Percentiles rank a stretch among this genome's conserved stretches.
phyloP scores from a whole-genome alignment of 371 early-diverging fungal genomes.

The Zopfochytrium polystomum region DNA sequence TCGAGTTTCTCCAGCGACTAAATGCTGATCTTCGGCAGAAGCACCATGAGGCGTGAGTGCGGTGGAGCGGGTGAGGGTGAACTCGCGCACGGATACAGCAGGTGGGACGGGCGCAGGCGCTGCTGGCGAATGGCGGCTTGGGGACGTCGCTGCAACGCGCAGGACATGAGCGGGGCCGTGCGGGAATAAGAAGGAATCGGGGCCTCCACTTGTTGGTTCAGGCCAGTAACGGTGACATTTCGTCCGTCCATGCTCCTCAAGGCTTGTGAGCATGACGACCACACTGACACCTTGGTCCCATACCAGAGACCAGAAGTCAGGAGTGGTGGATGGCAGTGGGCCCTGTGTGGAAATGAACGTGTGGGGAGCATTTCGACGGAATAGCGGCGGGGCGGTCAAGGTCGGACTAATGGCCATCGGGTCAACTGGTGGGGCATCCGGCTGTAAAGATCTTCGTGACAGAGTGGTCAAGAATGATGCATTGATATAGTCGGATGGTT shows the following conservation, averaged over 20 bases:
- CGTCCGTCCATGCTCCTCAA: slow-evolving; percentile 70
- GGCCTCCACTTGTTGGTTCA: no score
- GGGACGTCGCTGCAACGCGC: no score
- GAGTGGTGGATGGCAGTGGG: slow-evolving; percentile 74
- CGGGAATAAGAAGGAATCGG: no score
- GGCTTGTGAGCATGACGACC: slow-evolving; percentile 86
- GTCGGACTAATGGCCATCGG: slow-evolving; percentile 16
- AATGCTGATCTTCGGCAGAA: no score
- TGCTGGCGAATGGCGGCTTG: no score
- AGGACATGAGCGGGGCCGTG: slow-evolving; percentile 17
- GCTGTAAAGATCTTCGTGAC: background rate
- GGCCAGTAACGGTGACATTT: slow-evolving; percentile 86
- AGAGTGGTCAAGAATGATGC: slow-evolving; percentile 52
- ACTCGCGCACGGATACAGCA: no score
- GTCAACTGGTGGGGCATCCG: slow-evolving; percentile 6
- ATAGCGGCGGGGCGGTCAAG: slow-evolving; percentile 21
- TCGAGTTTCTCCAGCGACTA: slow-evolving; percentile 39
- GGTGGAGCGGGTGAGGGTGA: background rate
- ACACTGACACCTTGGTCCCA: slow-evolving; percentile 77
- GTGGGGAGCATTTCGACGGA: slow-evolving; percentile 21
- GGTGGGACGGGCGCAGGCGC: no score
- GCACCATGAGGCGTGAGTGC: no score
- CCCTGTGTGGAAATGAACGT: slow-evolving; percentile 89
- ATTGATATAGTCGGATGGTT: slow-evolving; percentile 72
- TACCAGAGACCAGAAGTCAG: slow-evolving; percentile 87